Conservation (phyloP, 768 basidiomycete species). For the Phanerochaete sordida region DNA sequence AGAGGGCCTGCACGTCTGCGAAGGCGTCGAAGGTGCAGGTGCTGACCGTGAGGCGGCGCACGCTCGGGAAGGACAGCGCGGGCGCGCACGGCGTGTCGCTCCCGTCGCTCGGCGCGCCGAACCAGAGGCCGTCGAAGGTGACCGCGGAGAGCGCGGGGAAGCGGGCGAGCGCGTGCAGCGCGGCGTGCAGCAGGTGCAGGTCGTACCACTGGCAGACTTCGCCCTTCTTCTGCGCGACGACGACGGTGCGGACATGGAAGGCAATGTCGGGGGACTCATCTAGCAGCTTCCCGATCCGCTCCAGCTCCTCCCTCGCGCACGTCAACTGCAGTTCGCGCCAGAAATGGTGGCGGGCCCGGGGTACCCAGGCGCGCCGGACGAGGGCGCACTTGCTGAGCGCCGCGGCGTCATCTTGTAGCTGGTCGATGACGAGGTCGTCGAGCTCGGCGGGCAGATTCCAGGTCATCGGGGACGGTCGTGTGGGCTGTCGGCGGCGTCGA, state of each 20-base stretch:
- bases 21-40: conserved; percentile 12
- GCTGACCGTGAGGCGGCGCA: conserved; percentile 4
- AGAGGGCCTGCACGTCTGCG: conserved; percentile 2
- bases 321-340: conserved; percentile 6
- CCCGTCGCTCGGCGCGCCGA: background rate
- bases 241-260: conserved; percentile 1
- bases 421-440: conserved; percentile 10
- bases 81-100: background rate
- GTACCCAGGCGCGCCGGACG: conserved; percentile 6
- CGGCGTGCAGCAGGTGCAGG: conserved; percentile 3
- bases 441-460: conserved; percentile 9
- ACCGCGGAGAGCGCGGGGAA: conserved; percentile 1
- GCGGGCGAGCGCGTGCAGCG: conserved; percentile 3
- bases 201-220: conserved; percentile 10
- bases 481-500: background rate
- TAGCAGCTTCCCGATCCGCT: background rate
- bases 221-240: conserved; percentile 1
- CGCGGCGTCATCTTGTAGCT: conserved; percentile 7
- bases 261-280: background rate
- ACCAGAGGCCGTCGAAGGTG: conserved; percentile 14
- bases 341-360: conserved; percentile 9
- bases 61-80: background rate
- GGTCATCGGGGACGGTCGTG: background rate
- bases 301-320: background rate
- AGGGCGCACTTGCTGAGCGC: conserved; percentile 2